These are phyloP conservation scores for Phaffia tasmanica DNA, from an alignment of 768 basidiomycete genomes.

Conservation along the genomic window DNA sequence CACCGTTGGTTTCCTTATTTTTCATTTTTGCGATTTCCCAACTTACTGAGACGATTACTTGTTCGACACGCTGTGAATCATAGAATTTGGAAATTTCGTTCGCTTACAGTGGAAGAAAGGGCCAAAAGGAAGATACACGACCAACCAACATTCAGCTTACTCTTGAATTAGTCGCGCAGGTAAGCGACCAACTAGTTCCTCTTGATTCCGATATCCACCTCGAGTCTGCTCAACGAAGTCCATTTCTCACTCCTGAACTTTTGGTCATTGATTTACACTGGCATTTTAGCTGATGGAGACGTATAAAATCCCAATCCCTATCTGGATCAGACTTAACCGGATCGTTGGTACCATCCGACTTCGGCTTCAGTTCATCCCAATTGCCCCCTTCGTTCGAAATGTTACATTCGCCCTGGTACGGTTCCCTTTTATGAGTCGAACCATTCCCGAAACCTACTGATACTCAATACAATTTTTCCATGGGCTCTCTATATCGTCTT, in stretches of 20 bases:
- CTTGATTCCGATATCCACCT: neutral
- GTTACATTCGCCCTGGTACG: slow-evolving; percentile 48
- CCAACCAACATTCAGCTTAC: slow-evolving; percentile 55
- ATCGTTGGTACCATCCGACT: slow-evolving; percentile 53
- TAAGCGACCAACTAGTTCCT: neutral
- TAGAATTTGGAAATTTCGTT: slow-evolving; percentile 62
- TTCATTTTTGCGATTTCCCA: neutral
- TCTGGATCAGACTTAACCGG: slow-evolving; percentile 62
- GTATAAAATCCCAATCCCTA: slow-evolving; percentile 44
- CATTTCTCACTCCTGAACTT: neutral
- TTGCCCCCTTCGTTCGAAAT: slow-evolving; percentile 52
- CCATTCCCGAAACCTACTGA: neutral
- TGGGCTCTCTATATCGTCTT: neutral
- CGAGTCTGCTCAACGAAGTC: neutral
- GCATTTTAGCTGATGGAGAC: slow-evolving; percentile 37
- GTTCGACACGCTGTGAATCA: slow-evolving; percentile 21
- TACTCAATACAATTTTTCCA: neutral
- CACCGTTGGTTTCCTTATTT: slow-evolving; percentile 28
- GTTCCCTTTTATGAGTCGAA: neutral
- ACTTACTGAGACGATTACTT: neutral
- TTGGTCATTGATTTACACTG: neutral
- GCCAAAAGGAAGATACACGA: slow-evolving; percentile 42
- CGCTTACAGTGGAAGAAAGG: slow-evolving; percentile 52
- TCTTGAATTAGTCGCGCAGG: slow-evolving; percentile 56
- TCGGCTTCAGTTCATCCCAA: slow-evolving; percentile 59